Evolutionary conservation across 305 asterid species (phyloP).

Genomic region (Rubia peregrina): DNA sequence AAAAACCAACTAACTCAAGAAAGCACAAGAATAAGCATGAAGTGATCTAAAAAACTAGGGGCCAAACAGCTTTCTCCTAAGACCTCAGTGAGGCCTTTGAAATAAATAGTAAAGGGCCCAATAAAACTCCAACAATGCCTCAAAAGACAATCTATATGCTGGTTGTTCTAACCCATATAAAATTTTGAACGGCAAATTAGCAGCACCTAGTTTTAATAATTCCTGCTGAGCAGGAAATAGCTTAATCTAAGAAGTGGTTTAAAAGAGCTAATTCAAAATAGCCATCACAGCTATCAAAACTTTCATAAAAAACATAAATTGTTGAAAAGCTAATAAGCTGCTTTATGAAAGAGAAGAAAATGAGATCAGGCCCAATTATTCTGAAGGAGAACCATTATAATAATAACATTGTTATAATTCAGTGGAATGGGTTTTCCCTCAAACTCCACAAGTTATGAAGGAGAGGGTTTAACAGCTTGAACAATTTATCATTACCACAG

Average conservation of each 20-base stretch:
- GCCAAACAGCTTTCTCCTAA: neutral
- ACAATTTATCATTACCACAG: neutral
- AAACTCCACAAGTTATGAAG: neutral
- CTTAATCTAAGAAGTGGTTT: neutral
- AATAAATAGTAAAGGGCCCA: neutral
- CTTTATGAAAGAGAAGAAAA: neutral
- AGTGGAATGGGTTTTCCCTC: neutral
- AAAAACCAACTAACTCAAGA: neutral
- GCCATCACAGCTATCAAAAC: neutral
- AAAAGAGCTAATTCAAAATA: neutral
- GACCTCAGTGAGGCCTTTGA: slow-evolving; percentile 2
- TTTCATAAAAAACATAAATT: neutral
- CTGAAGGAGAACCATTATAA: neutral
- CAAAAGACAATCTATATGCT: neutral
- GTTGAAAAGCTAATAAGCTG: neutral
- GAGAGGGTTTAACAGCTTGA: neutral
- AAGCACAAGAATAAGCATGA: neutral
- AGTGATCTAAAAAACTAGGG: neutral
- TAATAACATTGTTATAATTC: neutral
- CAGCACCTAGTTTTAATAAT: neutral
- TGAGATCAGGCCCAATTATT: neutral
- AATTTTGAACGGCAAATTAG: neutral
- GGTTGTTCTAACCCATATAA: neutral
- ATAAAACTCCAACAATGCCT: neutral
- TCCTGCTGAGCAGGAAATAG: neutral